Conservation (phyloP, 2,329 filamentous ascomycete species). For the Capronia americana region DNA sequence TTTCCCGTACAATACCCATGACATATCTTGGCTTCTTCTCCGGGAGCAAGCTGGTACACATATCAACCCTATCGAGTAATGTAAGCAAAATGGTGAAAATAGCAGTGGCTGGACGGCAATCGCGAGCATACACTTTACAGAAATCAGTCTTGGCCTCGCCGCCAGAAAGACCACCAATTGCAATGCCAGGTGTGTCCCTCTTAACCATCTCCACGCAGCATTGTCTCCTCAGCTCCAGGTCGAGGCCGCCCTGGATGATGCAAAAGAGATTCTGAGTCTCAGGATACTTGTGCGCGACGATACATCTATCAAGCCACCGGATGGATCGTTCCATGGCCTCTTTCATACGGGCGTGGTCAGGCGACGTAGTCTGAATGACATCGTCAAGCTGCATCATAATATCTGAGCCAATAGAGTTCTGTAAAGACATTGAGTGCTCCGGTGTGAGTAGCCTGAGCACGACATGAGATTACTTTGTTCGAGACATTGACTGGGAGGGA, state of each 20-base stretch:
- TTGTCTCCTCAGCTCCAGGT: slow-evolving; percentile 80
- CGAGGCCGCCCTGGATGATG: slow-evolving; percentile 95
- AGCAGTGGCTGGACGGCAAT: slow-evolving; percentile 14
- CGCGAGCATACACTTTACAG: slow-evolving; percentile 70
- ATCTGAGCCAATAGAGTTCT: slow-evolving; percentile 96
- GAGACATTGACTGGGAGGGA: not conserved
- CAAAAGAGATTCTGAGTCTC: slow-evolving; percentile 92
- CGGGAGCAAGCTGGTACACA: slow-evolving; percentile 84
- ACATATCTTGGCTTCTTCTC: slow-evolving; percentile 96
- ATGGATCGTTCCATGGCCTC: slow-evolving; percentile 95
- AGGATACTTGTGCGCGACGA: slow-evolving; percentile 84
- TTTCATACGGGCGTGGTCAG: slow-evolving; percentile 83
- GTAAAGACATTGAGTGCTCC: slow-evolving; percentile 93
- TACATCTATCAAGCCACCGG: slow-evolving; percentile 94
- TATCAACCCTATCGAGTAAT: slow-evolving; percentile 63
- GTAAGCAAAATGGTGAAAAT: not conserved
- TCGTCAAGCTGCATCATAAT: slow-evolving; percentile 99
- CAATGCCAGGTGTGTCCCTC: slow-evolving; percentile 91
- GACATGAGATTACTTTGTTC: slow-evolving; percentile 5
- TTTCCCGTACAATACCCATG: slow-evolving; percentile 78
- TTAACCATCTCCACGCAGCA: slow-evolving; percentile 88
- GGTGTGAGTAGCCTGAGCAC: slow-evolving; percentile 78
- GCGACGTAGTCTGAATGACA: slow-evolving; percentile 93
- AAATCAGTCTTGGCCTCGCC: slow-evolving; percentile 94
- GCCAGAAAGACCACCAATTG: slow-evolving; percentile 91